Percentiles rank a stretch among this genome's conserved stretches.
Evolutionary conservation across 2,329 filamentous ascomycete genomes (phyloP).

Genomic region (Zasmidium citrigriseum): DNA sequence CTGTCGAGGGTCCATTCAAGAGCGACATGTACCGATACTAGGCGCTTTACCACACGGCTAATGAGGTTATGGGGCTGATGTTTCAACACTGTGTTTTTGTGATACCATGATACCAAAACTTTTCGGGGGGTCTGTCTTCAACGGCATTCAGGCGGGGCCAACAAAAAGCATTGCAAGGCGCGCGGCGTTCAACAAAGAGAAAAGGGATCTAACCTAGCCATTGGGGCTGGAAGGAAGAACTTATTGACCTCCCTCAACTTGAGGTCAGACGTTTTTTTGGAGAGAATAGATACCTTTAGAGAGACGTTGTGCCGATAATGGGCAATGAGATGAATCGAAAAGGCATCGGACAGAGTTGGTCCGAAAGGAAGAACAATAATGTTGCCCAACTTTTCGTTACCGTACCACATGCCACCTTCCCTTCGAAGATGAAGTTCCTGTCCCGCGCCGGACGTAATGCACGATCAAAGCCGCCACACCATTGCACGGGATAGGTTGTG

Average conservation of each 20-base stretch:
- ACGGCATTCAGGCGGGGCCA: too few relatives aligned
- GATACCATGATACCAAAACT: constrained; percentile 22
- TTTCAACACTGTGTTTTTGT: constrained; percentile 26
- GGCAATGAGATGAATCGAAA: neutral
- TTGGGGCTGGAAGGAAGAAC: neutral
- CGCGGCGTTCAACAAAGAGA: constrained; percentile 27
- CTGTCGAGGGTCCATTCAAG: constrained; percentile 91
- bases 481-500: too few relatives aligned
- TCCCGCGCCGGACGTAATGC: too few relatives aligned
- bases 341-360: neutral
- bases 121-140: constrained; percentile 21
- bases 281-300: constrained; percentile 1
- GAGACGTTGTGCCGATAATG: neutral
- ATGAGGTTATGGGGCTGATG: constrained; percentile 25
- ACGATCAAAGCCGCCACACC: too few relatives aligned
- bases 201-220: constrained; percentile 8
- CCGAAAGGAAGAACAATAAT: too few relatives aligned
- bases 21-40: constrained; percentile 83
- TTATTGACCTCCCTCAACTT: constrained; percentile 21
- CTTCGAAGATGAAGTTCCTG: too few relatives aligned
- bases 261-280: constrained; percentile 10
- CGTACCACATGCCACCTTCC: too few relatives aligned
- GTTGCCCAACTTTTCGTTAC: too few relatives aligned
- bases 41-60: constrained; percentile 34
- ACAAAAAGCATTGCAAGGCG: constrained; percentile 30